These are phyloP conservation scores for Wallacemonas sp. DNA, from an alignment of 208 protist genomes.

Conservation along the genomic window DNA sequence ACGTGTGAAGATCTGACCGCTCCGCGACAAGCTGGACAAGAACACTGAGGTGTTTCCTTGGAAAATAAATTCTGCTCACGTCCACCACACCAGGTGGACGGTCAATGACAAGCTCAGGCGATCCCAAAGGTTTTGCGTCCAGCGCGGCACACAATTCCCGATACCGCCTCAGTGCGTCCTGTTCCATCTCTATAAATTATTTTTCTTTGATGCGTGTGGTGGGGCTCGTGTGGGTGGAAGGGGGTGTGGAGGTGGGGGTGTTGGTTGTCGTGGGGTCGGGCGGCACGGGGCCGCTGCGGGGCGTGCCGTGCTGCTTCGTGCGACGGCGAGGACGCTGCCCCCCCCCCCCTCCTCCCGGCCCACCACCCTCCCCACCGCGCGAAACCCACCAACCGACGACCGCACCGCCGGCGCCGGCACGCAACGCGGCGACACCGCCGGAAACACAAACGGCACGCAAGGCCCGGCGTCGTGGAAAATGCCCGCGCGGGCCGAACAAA, in stretches of 20 bases:
- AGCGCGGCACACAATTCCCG: constrained; percentile 21
- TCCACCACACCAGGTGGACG: constrained; percentile 29
- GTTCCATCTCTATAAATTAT: neutral
- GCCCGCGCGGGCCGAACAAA: too few species aligned
- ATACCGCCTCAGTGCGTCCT: constrained; percentile 17
- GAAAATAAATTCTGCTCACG: constrained; percentile 50
- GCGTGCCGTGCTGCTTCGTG: too few species aligned
- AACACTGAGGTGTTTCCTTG: constrained; percentile 38
- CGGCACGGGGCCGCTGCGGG: too few species aligned
- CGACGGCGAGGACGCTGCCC: too few species aligned
- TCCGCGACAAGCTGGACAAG: constrained; percentile 38
- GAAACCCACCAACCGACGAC: too few species aligned
- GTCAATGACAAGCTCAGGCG: constrained; percentile 17
- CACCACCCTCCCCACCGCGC: too few species aligned
- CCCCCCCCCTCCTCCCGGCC: too few species aligned
- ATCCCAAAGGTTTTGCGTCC: constrained; percentile 11
- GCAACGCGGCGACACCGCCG: too few species aligned
- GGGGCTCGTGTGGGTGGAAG: neutral
- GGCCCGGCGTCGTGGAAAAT: too few species aligned
- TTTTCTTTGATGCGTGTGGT: neutral
- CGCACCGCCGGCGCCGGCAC: too few species aligned
- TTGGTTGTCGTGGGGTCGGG: neutral
- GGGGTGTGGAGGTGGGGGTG: neutral
- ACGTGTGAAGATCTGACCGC: constrained; percentile 47
- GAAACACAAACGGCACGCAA: too few species aligned